These are phyloP conservation scores for Paramecium tetraurelia DNA, from an alignment of 73 alveolate species.

Conservation along the genomic window DNA sequence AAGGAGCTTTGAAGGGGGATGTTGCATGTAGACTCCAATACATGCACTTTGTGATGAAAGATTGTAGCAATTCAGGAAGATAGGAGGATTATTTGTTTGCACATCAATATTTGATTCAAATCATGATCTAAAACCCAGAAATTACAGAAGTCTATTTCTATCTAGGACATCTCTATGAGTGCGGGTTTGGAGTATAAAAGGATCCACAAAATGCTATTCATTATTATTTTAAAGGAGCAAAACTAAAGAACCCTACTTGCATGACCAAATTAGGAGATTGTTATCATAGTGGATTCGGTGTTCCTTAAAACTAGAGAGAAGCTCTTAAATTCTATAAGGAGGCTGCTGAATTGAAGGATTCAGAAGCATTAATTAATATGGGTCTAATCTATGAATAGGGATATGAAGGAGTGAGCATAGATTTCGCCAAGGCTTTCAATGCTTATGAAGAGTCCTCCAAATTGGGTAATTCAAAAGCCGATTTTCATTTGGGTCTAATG, in stretches of 20 bases:
- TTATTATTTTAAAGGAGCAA: slow-evolving; percentile 33
- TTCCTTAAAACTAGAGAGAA: slow-evolving; percentile 15
- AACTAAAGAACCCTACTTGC: neutral
- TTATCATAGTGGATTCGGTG: slow-evolving; percentile 37
- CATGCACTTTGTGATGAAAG: neutral
- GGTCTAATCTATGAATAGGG: slow-evolving; percentile 15
- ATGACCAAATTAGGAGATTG: slow-evolving; percentile 36
- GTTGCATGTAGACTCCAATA: neutral
- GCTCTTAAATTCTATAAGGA: neutral
- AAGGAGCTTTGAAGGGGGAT: slow-evolving; percentile 18
- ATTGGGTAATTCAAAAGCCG: neutral
- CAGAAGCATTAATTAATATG: slow-evolving; percentile 41
- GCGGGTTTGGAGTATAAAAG: slow-evolving; percentile 27
- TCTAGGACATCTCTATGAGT: slow-evolving; percentile 11
- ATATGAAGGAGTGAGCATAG: slow-evolving; percentile 2
- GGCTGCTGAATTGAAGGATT: slow-evolving; percentile 27
- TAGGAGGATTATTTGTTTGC: slow-evolving; percentile 12
- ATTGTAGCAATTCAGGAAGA: slow-evolving; percentile 14
- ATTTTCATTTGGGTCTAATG: slow-evolving; percentile 35
- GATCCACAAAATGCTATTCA: slow-evolving; percentile 42
- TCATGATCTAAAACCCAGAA: slow-evolving; percentile 3
- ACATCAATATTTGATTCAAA: neutral
- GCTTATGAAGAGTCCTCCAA: neutral
- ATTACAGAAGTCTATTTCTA: slow-evolving; percentile 14
- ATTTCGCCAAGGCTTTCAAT: slow-evolving; percentile 18